phyloP scores from a whole-genome alignment of 2,329 filamentous ascomycete genomes.

The Rhynchosporium agropyri region DNA sequence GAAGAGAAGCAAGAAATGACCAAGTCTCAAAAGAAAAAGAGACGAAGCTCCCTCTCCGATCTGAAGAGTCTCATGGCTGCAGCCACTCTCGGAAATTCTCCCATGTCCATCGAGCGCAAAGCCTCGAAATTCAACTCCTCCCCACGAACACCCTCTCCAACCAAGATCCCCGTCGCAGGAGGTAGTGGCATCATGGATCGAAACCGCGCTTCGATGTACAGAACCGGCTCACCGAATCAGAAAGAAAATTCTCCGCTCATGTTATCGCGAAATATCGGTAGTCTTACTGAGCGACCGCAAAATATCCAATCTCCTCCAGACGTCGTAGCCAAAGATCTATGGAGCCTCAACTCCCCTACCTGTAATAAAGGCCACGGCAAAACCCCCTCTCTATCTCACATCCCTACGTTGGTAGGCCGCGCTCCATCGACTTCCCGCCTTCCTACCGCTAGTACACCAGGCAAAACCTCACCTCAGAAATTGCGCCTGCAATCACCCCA shows the following conservation, averaged over 20 bases:
- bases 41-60: conserved; percentile 90
- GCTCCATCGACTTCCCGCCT: conserved; percentile 31
- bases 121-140: conserved; percentile 33
- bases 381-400: conserved; percentile 39
- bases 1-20: conserved; percentile 49
- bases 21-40: conserved; percentile 68
- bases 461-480: conserved; percentile 43
- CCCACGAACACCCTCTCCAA: conserved; percentile 41
- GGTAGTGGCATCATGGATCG: conserved; percentile 37
- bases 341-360: conserved; percentile 24
- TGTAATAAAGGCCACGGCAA: conserved; percentile 35
- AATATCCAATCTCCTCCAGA: conserved; percentile 40
- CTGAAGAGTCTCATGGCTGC: conserved; percentile 70
- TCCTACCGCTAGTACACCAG: conserved; percentile 22
- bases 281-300: conserved; percentile 38
- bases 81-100: conserved; percentile 52
- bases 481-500: conserved; percentile 71
- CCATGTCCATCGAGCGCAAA: conserved; percentile 39
- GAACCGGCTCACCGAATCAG: conserved; percentile 35
- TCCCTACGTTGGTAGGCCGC: conserved; percentile 37
- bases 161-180: conserved; percentile 38
- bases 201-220: conserved; percentile 32
- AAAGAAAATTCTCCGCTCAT: conserved; percentile 37
- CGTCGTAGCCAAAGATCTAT: conserved; percentile 37
- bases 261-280: conserved; percentile 34